A percentile compares a stretch with the other conserved stretches of the same genome.
Conservation (phyloP, 495 filamentous ascomycete genomes). For the Aspergillus mulundensis region DNA sequence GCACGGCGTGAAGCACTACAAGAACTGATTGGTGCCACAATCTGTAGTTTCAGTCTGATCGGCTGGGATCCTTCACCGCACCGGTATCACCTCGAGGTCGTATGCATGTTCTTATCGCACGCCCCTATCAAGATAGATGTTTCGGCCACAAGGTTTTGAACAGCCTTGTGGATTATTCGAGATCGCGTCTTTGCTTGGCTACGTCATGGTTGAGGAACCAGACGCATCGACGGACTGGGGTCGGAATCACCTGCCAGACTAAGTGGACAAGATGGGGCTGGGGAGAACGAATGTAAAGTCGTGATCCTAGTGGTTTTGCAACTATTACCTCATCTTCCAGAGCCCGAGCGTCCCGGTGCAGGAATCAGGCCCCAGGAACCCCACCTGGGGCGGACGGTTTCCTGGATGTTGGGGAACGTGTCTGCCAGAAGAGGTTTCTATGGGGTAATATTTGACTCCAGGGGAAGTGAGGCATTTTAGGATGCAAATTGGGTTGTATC, state of each 20-base stretch:
- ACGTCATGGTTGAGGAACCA: not conserved
- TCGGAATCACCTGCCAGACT: slow-evolving; percentile 4
- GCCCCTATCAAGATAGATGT: not conserved
- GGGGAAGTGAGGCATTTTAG: slow-evolving; percentile 20
- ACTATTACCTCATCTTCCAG: slow-evolving; percentile 7
- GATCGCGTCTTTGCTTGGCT: not conserved
- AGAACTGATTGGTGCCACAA: not conserved
- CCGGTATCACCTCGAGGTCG: not conserved
- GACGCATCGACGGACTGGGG: not conserved
- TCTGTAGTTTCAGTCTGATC: not conserved
- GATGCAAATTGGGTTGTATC: slow-evolving; percentile 9
- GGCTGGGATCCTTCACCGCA: not conserved
- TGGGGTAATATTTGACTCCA: slow-evolving; percentile 20
- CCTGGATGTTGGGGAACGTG: slow-evolving; percentile 3
- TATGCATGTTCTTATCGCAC: not conserved
- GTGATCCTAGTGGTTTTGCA: not conserved
- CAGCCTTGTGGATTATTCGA: not conserved
- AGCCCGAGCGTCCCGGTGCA: slow-evolving; percentile 1
- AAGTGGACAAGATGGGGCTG: slow-evolving; percentile 1
- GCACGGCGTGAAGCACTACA: not conserved
- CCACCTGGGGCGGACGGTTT: not conserved
- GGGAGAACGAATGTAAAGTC: slow-evolving; percentile 2
- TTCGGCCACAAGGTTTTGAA: not conserved
- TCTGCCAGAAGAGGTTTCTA: slow-evolving; percentile 8
- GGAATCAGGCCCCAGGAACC: not conserved